Evolutionary conservation across 108 stramenopile species (phyloP).

Genomic region (Epithemia pelagica): DNA sequence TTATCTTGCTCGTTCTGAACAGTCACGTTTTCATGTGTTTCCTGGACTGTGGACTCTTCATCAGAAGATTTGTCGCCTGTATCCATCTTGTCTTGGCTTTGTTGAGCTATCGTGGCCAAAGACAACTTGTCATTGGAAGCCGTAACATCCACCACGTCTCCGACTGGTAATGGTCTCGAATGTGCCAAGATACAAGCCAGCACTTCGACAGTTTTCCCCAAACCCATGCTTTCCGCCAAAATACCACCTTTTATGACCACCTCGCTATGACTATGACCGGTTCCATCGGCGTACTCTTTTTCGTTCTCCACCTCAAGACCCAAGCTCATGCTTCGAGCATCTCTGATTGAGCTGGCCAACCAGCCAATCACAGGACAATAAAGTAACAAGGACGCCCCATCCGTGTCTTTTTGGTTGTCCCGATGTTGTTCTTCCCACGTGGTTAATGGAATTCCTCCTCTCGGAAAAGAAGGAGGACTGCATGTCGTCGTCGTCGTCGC

Average conservation of each 20-base stretch:
- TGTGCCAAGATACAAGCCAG: conserved; percentile 54
- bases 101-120: conserved; percentile 1
- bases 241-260: conserved; percentile 60
- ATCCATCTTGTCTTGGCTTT: neutral
- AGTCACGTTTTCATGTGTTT: no score
- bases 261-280: conserved; percentile 1
- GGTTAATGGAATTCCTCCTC: no score
- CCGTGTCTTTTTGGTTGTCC: no score
- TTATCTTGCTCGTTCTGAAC: no score
- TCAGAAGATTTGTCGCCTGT: no score
- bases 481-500: no score
- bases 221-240: conserved; percentile 63
- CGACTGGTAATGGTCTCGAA: conserved; percentile 22
- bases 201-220: conserved; percentile 58
- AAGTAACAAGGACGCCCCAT: no score
- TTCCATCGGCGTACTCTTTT: neutral
- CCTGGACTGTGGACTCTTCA: no score
- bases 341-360: conserved; percentile 25
- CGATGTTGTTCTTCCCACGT: conserved; percentile 8
- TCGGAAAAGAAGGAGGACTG: no score
- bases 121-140: neutral
- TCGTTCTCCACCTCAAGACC: no score
- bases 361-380: conserved; percentile 49
- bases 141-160: conserved; percentile 5
- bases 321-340: conserved; percentile 24